Base-by-base conservation (phyloP, 352 stramenopile species). In the Blastocystis sp. region DNA sequence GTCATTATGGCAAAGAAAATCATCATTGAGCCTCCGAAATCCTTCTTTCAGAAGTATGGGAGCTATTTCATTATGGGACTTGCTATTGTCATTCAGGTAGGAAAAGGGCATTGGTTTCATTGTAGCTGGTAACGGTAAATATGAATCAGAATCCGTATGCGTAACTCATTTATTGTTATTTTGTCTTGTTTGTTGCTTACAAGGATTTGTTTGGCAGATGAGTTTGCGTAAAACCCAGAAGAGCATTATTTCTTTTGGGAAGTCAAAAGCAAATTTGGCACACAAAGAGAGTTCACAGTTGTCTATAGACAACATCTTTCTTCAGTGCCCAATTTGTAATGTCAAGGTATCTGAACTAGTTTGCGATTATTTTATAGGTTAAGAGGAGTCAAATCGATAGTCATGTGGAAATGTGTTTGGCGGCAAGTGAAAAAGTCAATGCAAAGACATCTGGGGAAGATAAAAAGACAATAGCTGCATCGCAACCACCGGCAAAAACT, bases 31-130 rank as follows among this genome's bases (percentile, higher is more conserved):
- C 58, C 58, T 27, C 60, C 42, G 27, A 89, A 76, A 56, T 77
- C 78, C 33, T 89, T 89, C 78, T 77, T 89, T 24, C 78, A 89
- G 66, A 89, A 89, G 66, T 89, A 89, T 30, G 78, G 54, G 5
- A 59, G 53, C 33, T 89, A 79, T 40, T 77, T 89, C 58, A 53
- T 44, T n/a, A 76, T 89, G 54, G 78, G n/a, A 27, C n/a, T 89
- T 42, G 68, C 78, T 22, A 51, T 89, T 42, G 13, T 59, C 24
- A 56, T 89, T 35, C 78, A 89, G 66, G 78, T 89, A 56, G 51
- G 13, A 22, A 40, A 9, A 0, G n/a, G 33, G 6, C 7, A 19
- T 54, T n/a, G 4, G 19, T 13, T 84, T 11, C 54, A 27, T 6
- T 66, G 1, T 84, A 84, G 73, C 33, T 84, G 15, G 68, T 84